Conservation (phyloP, 169 alveolate genomes). For the Plasmodium malariae region DNA sequence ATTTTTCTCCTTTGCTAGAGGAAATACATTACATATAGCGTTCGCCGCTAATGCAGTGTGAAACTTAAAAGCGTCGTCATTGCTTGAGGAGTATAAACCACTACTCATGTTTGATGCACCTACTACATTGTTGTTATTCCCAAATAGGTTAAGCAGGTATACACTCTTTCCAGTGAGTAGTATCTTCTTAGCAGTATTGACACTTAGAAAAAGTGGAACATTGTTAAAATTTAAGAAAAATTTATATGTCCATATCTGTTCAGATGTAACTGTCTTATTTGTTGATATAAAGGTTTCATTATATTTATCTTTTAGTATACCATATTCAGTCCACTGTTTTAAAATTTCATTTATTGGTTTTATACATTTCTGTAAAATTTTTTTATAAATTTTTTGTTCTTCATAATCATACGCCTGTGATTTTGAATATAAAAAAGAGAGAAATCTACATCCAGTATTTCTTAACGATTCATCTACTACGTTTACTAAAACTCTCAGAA, state of each 20-base stretch:
- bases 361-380: constrained; percentile 40
- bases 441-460: constrained; percentile 42
- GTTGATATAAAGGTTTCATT: constrained; percentile 57
- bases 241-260: constrained; percentile 52
- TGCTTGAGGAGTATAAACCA: too few species aligned
- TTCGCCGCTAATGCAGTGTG: too few species aligned
- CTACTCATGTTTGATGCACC: too few species aligned
- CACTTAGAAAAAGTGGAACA: constrained; percentile 44
- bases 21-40: too few species aligned
- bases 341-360: constrained; percentile 54
- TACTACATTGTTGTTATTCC: not conserved
- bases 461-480: constrained; percentile 65
- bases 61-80: too few species aligned
- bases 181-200: constrained; percentile 36
- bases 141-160: constrained; percentile 22
- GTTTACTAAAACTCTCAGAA: constrained; percentile 46
- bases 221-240: constrained; percentile 27
- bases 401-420: constrained; percentile 70
- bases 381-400: constrained; percentile 41
- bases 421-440: constrained; percentile 61
- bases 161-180: constrained; percentile 67
- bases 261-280: constrained; percentile 39
- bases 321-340: constrained; percentile 55
- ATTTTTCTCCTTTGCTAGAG: too few species aligned
- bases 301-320: constrained; percentile 44